Evolutionary conservation across 2,329 filamentous ascomycete species (phyloP).

Genomic region (Nannizziopsis arthrosporioides): DNA sequence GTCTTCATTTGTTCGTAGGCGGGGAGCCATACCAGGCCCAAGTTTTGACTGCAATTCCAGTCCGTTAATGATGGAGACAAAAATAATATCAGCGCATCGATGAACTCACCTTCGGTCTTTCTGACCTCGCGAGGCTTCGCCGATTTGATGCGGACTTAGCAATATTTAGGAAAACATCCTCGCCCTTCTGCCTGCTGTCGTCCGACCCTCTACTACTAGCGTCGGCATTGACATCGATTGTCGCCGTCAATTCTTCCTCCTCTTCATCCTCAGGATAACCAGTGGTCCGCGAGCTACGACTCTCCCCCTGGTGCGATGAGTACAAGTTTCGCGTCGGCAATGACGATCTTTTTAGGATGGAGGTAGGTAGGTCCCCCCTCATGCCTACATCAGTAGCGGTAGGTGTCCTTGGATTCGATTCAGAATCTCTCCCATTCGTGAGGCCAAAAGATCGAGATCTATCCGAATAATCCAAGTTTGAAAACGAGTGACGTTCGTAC

Average conservation of each 20-base stretch:
- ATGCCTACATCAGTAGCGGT: constrained; percentile 18
- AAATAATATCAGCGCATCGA: background rate
- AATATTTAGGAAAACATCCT: constrained; percentile 39
- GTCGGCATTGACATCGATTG: constrained; percentile 9
- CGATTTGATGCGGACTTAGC: constrained; percentile 31
- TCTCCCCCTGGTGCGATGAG: constrained; percentile 16
- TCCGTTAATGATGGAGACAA: background rate
- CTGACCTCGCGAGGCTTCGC: constrained; percentile 30
- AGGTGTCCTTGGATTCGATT: constrained; percentile 7
- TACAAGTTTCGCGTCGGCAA: constrained; percentile 18
- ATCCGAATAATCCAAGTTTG: constrained; percentile 8
- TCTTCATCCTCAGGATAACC: constrained; percentile 19
- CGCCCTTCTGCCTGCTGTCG: constrained; percentile 29
- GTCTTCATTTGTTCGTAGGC: constrained; percentile 24
- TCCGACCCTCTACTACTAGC: constrained; percentile 25
- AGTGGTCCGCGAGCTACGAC: constrained; percentile 11
- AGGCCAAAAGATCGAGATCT: constrained; percentile 13
- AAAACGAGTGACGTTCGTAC: constrained; percentile 23
- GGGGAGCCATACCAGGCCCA: constrained; percentile 28
- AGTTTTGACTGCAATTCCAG: constrained; percentile 24
- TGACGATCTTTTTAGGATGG: constrained; percentile 18
- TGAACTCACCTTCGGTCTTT: constrained; percentile 20
- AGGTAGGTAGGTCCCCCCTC: constrained; percentile 19
- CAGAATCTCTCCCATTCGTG: constrained; percentile 9
- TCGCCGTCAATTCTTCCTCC: constrained; percentile 9